Conservation (phyloP, 176 grass and related monocot genomes). For the Rhynchospora breviuscula region DNA sequence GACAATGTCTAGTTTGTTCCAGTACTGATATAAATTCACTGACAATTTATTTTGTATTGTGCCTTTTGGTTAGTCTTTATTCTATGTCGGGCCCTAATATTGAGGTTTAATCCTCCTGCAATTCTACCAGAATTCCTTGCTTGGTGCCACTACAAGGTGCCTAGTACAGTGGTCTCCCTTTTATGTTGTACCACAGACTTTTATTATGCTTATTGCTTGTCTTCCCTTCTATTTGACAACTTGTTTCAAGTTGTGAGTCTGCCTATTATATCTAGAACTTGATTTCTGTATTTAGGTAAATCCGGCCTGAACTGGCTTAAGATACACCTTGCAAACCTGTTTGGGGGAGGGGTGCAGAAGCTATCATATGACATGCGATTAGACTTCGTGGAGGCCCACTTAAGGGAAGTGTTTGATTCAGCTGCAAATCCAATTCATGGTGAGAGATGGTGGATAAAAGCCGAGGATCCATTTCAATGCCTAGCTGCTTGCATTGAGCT, state of each 20-base stretch:
- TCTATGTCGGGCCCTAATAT: neutral
- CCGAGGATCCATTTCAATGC: conserved; percentile 96
- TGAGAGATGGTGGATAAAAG: conserved; percentile 73
- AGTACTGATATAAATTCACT: neutral
- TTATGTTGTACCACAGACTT: neutral
- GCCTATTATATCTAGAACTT: neutral
- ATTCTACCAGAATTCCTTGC: neutral
- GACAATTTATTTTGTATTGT: neutral
- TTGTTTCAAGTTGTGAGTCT: neutral
- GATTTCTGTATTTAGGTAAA: conserved; percentile 34
- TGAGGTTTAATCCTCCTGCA: neutral
- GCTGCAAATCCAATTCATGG: conserved; percentile 73
- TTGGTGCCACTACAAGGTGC: neutral
- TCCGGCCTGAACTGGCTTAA: conserved; percentile 85
- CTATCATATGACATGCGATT: conserved; percentile 68
- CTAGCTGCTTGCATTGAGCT: conserved; percentile 89
- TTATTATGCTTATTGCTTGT: neutral
- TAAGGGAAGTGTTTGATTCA: conserved; percentile 83
- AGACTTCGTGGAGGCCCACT: conserved; percentile 64
- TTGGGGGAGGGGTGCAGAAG: conserved; percentile 79
- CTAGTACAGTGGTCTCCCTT: neutral
- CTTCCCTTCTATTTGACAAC: neutral
- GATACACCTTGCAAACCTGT: conserved; percentile 96
- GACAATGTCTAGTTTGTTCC: neutral
- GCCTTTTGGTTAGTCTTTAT: neutral